Base-by-base conservation (phyloP, 495 filamentous ascomycete species). In the Lindgomyces ingoldianus region DNA sequence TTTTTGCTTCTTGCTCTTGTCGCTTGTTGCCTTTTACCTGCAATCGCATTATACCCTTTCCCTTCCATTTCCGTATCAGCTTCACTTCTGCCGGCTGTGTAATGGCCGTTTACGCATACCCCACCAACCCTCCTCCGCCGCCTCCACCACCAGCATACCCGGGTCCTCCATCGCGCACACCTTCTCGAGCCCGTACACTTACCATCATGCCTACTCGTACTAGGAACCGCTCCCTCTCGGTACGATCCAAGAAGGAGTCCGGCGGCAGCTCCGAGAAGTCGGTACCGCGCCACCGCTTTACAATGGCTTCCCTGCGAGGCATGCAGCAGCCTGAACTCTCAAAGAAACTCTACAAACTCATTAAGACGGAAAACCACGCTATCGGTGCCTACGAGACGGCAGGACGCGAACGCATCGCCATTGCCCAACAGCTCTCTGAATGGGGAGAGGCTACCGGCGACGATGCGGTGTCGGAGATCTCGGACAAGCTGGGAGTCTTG, bases 361-460 rank as follows among this genome's bases (percentile, higher is more conserved):
- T 98, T 80, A 98, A 98, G 76, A 87, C 86, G 55, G 88, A 92
- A 74, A 96, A 95, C 80, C 79, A 86, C 67, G 86, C 90, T 12
- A 91, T 97, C 68, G 79, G 84, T 30, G 89, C 89, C 51, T 88
- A 97, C 75, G 89, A 96, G 76, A 73, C 85, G 0, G 94, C 94
- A 10, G 89, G 85, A 21, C 86, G 86, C 49, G 91, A 94, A 76
- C 89, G 91, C 58, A 76, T 89, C 39, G 85, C 87, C 16, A 89
- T 96, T 69, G 93, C 93, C 9, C 84, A 85, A 1, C 91, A 97
- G 78, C 84, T 98, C n/a, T 93, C 89, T 4, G 94, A 96, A 58
- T 98, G 95, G 95, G 95, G 94, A 54, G 92, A 96, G 74, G 83
- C 87, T 44, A 94, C 92, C 2, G 80, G 82, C 3, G 94, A 98